Conservation (phyloP, 78 protist species). For the Acrasis kona region DNA sequence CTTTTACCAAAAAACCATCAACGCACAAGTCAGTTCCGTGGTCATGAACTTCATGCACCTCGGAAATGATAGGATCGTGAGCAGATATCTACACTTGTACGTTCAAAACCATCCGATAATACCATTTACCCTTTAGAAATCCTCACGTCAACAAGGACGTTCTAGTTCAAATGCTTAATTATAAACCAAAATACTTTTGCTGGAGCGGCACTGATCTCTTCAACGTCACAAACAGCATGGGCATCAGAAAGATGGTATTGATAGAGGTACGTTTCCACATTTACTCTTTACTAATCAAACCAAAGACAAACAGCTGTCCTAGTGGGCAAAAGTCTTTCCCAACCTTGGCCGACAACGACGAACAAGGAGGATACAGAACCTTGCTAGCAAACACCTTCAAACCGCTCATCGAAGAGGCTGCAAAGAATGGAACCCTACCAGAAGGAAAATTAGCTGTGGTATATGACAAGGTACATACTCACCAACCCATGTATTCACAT, state of each 20-base stretch:
- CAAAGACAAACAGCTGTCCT: conserved; percentile 62
- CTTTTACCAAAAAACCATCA: conserved; percentile 22
- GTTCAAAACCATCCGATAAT: no score
- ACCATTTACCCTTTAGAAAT: no score
- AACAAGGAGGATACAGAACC: conserved; percentile 20
- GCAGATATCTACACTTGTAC: conserved; percentile 21
- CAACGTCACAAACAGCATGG: conserved; percentile 1
- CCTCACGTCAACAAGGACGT: background rate
- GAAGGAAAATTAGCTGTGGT: conserved; percentile 44
- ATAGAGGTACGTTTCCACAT: no score
- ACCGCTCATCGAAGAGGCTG: background rate
- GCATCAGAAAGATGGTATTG: conserved; percentile 15
- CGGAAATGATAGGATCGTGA: conserved; percentile 24
- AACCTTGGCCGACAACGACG: background rate
- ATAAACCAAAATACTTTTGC: conserved; percentile 18
- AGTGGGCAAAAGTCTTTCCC: conserved; percentile 51
- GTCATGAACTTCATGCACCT: conserved; percentile 29
- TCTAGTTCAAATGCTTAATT: conserved; percentile 20
- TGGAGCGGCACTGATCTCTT: conserved; percentile 55
- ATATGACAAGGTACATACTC: conserved; percentile 35
- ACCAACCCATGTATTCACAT: background rate
- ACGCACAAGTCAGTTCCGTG: conserved; percentile 23
- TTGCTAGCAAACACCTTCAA: background rate
- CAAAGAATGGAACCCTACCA: background rate
- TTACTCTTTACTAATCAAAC: no score